Evolutionary conservation across 2,329 filamentous ascomycete species (phyloP), one percentile per base, ranked within the genome.

Genomic region (Massarina eburnea): DNA sequence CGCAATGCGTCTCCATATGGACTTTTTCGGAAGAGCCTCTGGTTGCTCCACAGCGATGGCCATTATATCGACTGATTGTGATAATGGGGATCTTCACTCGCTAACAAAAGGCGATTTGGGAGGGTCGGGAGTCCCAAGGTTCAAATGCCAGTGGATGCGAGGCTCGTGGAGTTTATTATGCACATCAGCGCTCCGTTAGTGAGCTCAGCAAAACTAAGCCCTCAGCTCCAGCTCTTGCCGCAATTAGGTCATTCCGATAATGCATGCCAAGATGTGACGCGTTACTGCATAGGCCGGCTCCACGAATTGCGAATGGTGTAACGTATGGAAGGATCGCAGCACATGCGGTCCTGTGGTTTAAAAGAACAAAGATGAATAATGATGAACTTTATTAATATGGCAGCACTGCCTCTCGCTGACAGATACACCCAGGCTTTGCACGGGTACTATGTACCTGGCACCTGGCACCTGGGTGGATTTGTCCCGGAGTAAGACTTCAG

Each of bases 1-100:
- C n/a, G 43, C 40, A 30, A 46, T 14, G 15, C 48, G 43, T 36
- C 43, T 40, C 22, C 45, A 50, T 8, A 50, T 41, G 12, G 48
- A 50, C 1, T 41, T 37, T 27, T 26, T 35, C 17, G 41, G 17
- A 6, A 42, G 38, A 20, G 46, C 43, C 17, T 39, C 34, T 19
- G 43, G 39, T 21, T 39, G 43, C n/a, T 49, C 43, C 3, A 49
- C 18, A 21, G 42, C 35, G n/a, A 45, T 12, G 15, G 35, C 35
- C 35, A 38, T 38, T 26, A 8, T 26, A 30, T 14, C 24, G 27
- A 30, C 27, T 14, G 27, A 14, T 30, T 14, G 7, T 14, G 12
- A 30, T 7, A 30, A 14, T 30, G 7, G 12, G 12, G 7, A 14
- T 14, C 12, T 30, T 8, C 5, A 30, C 6, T 30, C 27, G 27